Base-by-base conservation (phyloP, 2,329 filamentous ascomycete species). In the Fusarium incarnatum region DNA sequence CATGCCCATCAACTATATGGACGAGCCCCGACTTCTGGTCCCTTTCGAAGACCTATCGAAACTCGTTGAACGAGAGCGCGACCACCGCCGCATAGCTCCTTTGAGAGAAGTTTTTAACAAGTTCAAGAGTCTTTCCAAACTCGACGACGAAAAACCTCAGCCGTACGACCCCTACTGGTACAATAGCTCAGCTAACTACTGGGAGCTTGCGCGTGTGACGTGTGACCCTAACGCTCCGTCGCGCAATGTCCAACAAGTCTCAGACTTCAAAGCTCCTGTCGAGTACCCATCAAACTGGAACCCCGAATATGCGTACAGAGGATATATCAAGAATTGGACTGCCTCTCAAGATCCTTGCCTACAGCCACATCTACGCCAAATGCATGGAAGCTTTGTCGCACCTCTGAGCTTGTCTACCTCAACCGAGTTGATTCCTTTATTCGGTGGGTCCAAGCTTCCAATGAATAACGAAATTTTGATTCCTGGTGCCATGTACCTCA, bases 391-490 rank as follows among this genome's bases (percentile, higher is more conserved):
- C 68, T 83, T 91, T 47, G 84, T 87, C 72, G 83, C 86, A 56
- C 83, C 86, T 45, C 81, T 85, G 45, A 85, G 82, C 47, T 78
- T 88, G 53, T 80, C 83, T 16, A 83, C 84, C 12, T 87, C 85
- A 6, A 81, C 83, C 46, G 84, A 87, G 58, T 80, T 90, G 16
- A 80, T 90, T 15, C 88, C 89, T 11, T 80, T 91, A 22, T 90
- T 91, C 70, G 83, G 87, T 52, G 88, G 89, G 67, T 89, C 85
- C 72, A 91, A 91, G 75, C 82, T 89, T 45, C 86, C 84, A 34
- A 83, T 87, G 68, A 90, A 90, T 75, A 89, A 87, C 69, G 88
- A 91, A 73, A 89, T 91, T 56, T 79, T 90, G 30, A 88, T 90
- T 67, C 88, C 88, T 3, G 87, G 87, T 8, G 88, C 87, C 73